Evolutionary conservation across 1,284 basidiomycete genomes (phyloP).

Genomic region (Cryptococcus deneoformans): DNA sequence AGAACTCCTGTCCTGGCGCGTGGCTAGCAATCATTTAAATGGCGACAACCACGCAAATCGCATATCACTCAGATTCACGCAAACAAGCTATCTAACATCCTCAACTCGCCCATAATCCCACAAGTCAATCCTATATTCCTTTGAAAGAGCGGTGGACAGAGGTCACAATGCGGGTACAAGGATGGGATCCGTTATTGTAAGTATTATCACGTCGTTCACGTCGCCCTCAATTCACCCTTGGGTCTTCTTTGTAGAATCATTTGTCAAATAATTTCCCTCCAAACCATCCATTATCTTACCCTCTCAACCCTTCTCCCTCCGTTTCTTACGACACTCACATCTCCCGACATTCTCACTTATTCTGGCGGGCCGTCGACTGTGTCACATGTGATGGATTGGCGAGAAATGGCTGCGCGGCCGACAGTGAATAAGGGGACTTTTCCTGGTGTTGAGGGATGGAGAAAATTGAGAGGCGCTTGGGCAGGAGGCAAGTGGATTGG

Average conservation of each 20-base stretch:
- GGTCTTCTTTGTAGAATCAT: conserved; percentile 34
- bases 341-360: conserved; percentile 68
- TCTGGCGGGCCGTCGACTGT: conserved; percentile 55
- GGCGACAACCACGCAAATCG: too few relatives aligned
- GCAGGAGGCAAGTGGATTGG: conserved; percentile 46
- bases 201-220: conserved; percentile 3
- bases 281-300: conserved; percentile 87
- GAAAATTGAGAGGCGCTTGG: conserved; percentile 50
- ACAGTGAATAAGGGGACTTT: conserved; percentile 56
- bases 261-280: conserved; percentile 65
- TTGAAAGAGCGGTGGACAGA: background rate
- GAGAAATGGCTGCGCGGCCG: conserved; percentile 80
- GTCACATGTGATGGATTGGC: conserved; percentile 56
- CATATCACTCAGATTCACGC: too few relatives aligned
- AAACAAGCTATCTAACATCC: too few relatives aligned
- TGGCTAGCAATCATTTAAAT: too few relatives aligned
- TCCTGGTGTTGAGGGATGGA: conserved; percentile 52
- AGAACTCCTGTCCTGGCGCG: too few relatives aligned
- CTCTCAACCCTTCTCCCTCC: conserved; percentile 80
- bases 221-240: conserved; percentile 13
- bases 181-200: conserved; percentile 51
- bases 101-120: too few relatives aligned
- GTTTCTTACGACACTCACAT: conserved; percentile 69
- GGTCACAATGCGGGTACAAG: conserved; percentile 44
- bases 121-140: background rate